These are phyloP conservation scores for Cadophora malorum DNA, from an alignment of 2,329 filamentous ascomycete genomes.

Conservation along the genomic window DNA sequence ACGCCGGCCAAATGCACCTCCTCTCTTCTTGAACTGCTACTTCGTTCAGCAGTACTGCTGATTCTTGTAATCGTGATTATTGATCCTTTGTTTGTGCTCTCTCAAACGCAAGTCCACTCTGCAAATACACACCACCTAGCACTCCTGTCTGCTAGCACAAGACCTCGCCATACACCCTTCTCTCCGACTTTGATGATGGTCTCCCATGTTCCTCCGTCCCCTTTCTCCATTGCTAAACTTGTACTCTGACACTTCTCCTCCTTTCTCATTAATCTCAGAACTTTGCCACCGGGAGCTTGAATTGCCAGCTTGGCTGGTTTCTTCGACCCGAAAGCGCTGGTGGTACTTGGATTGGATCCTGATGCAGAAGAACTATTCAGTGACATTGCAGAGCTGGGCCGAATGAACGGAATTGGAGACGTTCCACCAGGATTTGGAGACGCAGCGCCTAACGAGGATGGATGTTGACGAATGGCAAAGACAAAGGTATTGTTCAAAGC, in stretches of 20 bases:
- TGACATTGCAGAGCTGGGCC: conserved; percentile 69
- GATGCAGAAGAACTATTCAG: conserved; percentile 65
- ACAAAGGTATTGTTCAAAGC: conserved; percentile 98
- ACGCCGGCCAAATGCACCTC: conserved; percentile 4
- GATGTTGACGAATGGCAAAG: conserved; percentile 93
- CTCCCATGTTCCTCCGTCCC: conserved; percentile 81
- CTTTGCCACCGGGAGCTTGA: conserved; percentile 93
- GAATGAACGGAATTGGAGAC: conserved; percentile 64
- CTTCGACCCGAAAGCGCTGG: conserved; percentile 59
- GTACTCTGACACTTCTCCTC: conserved; percentile 60
- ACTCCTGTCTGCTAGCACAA: conserved; percentile 83
- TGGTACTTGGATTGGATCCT: conserved; percentile 62
- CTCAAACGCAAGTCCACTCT: conserved; percentile 66
- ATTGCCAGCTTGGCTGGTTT: conserved; percentile 97
- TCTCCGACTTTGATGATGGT: conserved; percentile 91
- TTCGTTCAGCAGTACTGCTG: background rate
- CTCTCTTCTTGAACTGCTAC: background rate
- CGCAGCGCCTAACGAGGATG: conserved; percentile 61
- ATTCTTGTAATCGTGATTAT: background rate
- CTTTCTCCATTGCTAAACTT: conserved; percentile 59
- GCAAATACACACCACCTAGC: conserved; percentile 93
- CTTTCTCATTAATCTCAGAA: conserved; percentile 84
- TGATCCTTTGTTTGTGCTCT: background rate
- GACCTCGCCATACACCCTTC: conserved; percentile 77
- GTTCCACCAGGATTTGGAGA: conserved; percentile 47